phyloP scores from a whole-genome alignment of 441 rosid species.

The Metrosideros polymorpha region DNA sequence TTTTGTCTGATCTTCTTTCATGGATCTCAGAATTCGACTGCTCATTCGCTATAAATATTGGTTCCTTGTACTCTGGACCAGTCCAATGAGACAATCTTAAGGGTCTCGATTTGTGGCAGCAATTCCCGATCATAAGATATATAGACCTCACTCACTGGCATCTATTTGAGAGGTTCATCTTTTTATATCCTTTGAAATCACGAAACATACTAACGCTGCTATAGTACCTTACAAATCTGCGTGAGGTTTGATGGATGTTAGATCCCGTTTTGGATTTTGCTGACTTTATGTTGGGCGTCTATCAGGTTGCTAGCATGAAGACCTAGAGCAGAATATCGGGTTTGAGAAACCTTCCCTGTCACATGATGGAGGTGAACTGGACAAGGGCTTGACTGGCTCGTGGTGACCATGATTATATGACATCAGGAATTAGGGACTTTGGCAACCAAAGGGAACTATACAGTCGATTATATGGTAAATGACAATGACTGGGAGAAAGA shows the following conservation, averaged over 20 bases:
- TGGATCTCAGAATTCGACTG: not conserved
- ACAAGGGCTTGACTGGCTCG: not conserved
- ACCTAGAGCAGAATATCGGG: not conserved
- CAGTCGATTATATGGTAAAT: not conserved
- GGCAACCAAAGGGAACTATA: not conserved
- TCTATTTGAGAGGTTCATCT: not conserved
- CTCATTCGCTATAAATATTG: not conserved
- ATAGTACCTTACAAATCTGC: not conserved
- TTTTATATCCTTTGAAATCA: not conserved
- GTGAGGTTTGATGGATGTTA: not conserved
- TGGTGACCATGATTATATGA: not conserved
- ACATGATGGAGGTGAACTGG: not conserved
- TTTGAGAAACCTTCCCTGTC: not conserved
- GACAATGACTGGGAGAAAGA: constrained; percentile 14
- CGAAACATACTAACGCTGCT: not conserved
- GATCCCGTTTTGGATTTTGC: not conserved
- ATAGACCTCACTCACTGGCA: not conserved
- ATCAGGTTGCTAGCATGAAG: not conserved
- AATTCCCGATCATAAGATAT: not conserved
- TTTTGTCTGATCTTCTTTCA: not conserved
- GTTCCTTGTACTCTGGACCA: not conserved
- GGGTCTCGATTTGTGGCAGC: not conserved
- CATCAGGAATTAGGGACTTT: not conserved
- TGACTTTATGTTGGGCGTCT: not conserved
- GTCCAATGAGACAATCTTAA: not conserved